Conservation (phyloP, 1,139 yeast genomes). For the Nadsonia starkeyi-henricii region DNA sequence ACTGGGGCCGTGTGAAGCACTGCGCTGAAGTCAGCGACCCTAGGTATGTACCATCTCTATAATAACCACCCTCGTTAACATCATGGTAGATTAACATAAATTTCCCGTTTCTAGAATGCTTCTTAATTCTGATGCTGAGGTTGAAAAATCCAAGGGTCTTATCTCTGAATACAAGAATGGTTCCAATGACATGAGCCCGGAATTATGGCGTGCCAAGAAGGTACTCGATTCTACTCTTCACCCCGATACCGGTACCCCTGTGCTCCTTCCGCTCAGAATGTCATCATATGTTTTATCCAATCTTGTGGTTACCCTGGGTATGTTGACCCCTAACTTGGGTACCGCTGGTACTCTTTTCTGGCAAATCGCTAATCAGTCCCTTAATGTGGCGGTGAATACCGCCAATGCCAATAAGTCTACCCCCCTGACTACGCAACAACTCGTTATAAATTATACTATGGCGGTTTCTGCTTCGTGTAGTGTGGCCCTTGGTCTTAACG, state of each 20-base stretch:
- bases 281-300: conserved; percentile 88
- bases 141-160: conserved; percentile 48
- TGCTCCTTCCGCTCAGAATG: conserved; percentile 88
- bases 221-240: conserved; percentile 78
- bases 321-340: conserved; percentile 89
- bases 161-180: conserved; percentile 68
- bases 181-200: conserved; percentile 52
- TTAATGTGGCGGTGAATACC: conserved; percentile 91
- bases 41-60: conserved; percentile 18
- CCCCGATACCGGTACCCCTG: conserved; percentile 93
- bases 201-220: conserved; percentile 80
- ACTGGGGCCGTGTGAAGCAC: conserved; percentile 88
- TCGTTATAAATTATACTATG: conserved; percentile 61
- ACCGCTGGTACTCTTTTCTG: conserved; percentile 85
- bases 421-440: conserved; percentile 67
- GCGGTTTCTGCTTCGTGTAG: conserved; percentile 94
- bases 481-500: conserved; percentile 85
- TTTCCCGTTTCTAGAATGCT: conserved; percentile 38
- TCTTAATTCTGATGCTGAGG: conserved; percentile 50
- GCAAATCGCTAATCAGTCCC: conserved; percentile 94
- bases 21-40: conserved; percentile 92
- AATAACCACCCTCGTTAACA: not conserved
- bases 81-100: not conserved
- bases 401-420: conserved; percentile 94
- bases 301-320: conserved; percentile 89